Evolutionary conservation across 1,139 yeast species (phyloP), one percentile per base, ranked within the genome.

Genomic region (Sugiyamaella paludigena): DNA sequence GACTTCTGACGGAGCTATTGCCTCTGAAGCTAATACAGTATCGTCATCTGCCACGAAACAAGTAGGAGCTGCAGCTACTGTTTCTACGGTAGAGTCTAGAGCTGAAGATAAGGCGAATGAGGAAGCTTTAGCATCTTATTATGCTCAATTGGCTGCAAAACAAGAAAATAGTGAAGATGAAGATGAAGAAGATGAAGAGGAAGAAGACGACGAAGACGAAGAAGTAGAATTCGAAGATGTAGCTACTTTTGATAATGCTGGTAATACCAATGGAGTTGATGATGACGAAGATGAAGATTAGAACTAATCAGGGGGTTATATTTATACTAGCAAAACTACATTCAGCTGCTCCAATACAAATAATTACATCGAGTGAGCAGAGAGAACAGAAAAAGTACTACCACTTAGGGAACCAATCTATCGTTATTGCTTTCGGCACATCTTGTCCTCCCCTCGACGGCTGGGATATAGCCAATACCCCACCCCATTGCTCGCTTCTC

Each of bases 41-140:
- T n/a, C n/a, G n/a, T n/a, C n/a, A n/a, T n/a, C n/a, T 50, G 7
- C 61, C 55, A 16, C 56, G 46, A 11, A 60, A 49, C 40, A 8
- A 32, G 34, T 12, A n/a, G 12, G 5, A 35, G 4, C 38, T 12
- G 19, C 19, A 2, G 13, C 24, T 19, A 19, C 34, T n/a, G 34
- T 13, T n/a, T 31, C 34, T 7, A 24, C 19, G 19, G 19, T 11
- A 4, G 15, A n/a, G 24, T 19, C 24, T 19, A 19, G 24, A 19
- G 45, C 37, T 15, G 61, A 58, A 36, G 60, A 56, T 38, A 55
- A 54, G 43, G 76, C 75, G 36, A 68, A 52, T 75, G 85, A 84
- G 61, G 87, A 83, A 59, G 89, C 87, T 1, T 75, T 86, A 69
- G 87, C 89, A 1, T 87, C 87, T 0, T 86, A 84, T 64, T 87